A percentile compares a stretch with the other conserved stretches of the same genome.
Conservation (phyloP, 169 alveolate species). For the Plasmodium cynomolgi region DNA sequence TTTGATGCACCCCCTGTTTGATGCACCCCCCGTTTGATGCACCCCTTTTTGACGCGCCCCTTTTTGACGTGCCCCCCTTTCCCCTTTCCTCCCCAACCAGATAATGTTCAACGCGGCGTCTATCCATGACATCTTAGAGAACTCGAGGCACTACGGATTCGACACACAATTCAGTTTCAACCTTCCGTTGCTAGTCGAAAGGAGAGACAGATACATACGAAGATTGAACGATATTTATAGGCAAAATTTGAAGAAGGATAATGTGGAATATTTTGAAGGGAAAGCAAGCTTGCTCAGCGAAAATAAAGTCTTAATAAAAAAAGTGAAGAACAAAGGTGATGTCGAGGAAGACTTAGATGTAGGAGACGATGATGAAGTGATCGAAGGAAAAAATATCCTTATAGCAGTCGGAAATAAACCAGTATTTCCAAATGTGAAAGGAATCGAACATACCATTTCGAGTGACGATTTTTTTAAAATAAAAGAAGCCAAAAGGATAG, state of each 20-base stretch:
- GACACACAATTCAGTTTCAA: constrained; percentile 61
- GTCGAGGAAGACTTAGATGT: constrained; percentile 35
- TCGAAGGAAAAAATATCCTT: constrained; percentile 83
- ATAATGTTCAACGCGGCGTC: constrained; percentile 89
- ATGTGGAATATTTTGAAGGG: constrained; percentile 81
- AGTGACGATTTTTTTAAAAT: constrained; percentile 93
- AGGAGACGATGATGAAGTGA: constrained; percentile 25
- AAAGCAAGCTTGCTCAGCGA: constrained; percentile 35
- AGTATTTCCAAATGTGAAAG: constrained; percentile 82
- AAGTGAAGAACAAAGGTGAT: background rate
- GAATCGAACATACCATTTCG: constrained; percentile 86
- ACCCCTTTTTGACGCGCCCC: background rate
- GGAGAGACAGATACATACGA: constrained; percentile 86
- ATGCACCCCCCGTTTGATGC: background rate
- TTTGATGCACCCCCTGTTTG: background rate
- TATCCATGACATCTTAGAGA: constrained; percentile 83
- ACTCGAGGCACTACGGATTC: constrained; percentile 83
- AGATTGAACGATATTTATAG: constrained; percentile 87
- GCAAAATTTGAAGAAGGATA: constrained; percentile 79
- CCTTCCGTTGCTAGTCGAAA: constrained; percentile 54
- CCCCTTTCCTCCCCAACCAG: constrained; percentile 57
- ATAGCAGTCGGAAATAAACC: constrained; percentile 93
- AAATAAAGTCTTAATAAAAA: constrained; percentile 44
- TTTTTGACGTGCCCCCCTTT: background rate
- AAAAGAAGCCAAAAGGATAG: constrained; percentile 91